Evolutionary conservation across 345 rosid species (phyloP).

Genomic region (Pistacia atlantica): DNA sequence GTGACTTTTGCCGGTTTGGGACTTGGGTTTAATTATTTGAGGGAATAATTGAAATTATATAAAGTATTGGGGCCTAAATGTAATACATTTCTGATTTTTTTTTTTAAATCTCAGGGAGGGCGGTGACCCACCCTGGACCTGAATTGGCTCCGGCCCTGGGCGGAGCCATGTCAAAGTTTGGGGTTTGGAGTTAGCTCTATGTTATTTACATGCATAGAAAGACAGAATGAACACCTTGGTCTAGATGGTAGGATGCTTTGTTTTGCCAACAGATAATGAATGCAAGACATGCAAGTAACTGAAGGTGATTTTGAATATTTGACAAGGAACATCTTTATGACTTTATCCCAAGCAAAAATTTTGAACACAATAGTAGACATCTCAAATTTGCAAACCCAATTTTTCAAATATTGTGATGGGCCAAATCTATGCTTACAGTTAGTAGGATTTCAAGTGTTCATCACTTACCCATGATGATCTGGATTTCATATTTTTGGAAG

Average conservation of each 20-base stretch:
- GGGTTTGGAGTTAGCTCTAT: too few relatives aligned
- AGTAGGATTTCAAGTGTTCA: background rate
- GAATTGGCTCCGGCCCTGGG: too few relatives aligned
- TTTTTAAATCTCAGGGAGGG: too few relatives aligned
- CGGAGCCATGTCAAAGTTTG: too few relatives aligned
- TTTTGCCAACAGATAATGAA: background rate
- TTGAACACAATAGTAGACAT: background rate
- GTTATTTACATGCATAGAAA: background rate
- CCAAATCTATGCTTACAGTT: background rate
- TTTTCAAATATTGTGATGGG: background rate
- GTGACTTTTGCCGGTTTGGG: too few relatives aligned
- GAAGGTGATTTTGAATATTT: background rate
- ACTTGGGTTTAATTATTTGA: too few relatives aligned
- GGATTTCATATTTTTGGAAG: constrained; percentile 60
- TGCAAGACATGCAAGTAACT: background rate
- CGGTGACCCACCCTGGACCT: too few relatives aligned
- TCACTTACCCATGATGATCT: constrained; percentile 58
- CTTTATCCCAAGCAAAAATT: background rate
- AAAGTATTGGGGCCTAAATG: too few relatives aligned
- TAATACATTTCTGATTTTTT: too few relatives aligned
- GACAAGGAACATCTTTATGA: background rate
- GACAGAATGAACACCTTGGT: too few relatives aligned
- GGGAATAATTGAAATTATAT: too few relatives aligned
- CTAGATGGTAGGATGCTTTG: too few relatives aligned
- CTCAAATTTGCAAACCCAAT: background rate